These are phyloP conservation scores for Artemisia annua DNA, from an alignment of 129 eudicot species.

Conservation along the genomic window DNA sequence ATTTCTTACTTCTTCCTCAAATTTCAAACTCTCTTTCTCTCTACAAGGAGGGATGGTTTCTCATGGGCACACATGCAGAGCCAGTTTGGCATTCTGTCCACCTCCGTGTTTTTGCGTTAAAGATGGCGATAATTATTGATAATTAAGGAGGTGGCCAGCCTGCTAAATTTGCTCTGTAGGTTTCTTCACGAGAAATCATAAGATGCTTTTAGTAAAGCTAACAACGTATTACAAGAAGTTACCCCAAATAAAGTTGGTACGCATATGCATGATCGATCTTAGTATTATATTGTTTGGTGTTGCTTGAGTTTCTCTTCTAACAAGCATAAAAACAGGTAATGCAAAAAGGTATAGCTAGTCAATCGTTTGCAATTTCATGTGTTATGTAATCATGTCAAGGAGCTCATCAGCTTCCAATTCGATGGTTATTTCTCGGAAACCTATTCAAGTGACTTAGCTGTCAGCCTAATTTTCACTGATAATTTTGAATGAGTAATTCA, in stretches of 20 bases:
- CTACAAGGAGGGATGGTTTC: slow-evolving; percentile 31
- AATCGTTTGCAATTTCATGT: too few relatives aligned
- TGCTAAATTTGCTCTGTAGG: slow-evolving; percentile 41
- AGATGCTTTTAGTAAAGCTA: background rate
- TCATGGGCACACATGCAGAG: slow-evolving; percentile 38
- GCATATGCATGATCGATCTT: background rate
- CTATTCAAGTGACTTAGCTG: too few relatives aligned
- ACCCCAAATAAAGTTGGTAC: background rate
- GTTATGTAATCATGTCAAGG: too few relatives aligned
- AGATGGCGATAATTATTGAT: background rate
- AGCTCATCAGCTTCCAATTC: too few relatives aligned
- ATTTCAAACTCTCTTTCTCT: slow-evolving; percentile 8
- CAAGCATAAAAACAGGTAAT: background rate
- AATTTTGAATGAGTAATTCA: too few relatives aligned
- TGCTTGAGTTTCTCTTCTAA: background rate
- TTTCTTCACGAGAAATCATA: slow-evolving; percentile 32
- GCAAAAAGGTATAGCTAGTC: too few relatives aligned
- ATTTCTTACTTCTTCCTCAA: background rate
- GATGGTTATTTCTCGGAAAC: too few relatives aligned
- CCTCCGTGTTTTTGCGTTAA: slow-evolving; percentile 32
- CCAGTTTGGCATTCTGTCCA: slow-evolving; percentile 57
- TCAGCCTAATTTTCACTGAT: too few relatives aligned
- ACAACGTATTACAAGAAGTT: background rate
- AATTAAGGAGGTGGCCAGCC: slow-evolving; percentile 38
- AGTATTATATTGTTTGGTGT: background rate